Percentiles rank a stretch among this genome's conserved stretches.
Evolutionary conservation across 2,329 filamentous ascomycete genomes (phyloP).

Genomic region (Fusarium gaditjirri): DNA sequence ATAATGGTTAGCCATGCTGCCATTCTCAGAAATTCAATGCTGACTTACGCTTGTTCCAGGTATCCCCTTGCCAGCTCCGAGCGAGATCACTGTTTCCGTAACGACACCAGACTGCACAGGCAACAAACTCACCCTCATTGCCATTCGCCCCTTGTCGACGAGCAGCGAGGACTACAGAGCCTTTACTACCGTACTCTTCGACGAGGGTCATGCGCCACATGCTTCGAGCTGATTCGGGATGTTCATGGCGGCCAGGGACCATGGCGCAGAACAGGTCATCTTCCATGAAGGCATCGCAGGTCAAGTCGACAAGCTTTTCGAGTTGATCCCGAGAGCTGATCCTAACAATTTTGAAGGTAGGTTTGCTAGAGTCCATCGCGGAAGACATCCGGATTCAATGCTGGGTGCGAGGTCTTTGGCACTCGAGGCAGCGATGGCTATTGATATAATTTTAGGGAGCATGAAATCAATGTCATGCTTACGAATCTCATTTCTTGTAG

Average conservation of each 20-base stretch:
- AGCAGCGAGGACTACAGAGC: conserved; percentile 5
- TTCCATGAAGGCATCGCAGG: conserved; percentile 12
- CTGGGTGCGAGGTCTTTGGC: neutral
- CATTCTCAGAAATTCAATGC: fast-evolving
- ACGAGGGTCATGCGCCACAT: conserved; percentile 7
- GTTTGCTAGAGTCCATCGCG: neutral
- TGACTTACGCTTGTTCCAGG: conserved; percentile 14
- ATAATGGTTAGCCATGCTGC: fast-evolving
- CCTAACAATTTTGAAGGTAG: neutral
- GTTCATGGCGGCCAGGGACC: conserved; percentile 1
- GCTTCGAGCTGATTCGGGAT: conserved; percentile 12
- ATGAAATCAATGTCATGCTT: neutral
- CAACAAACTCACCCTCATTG: neutral
- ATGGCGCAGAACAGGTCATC: conserved; percentile 6
- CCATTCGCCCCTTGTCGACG: neutral
- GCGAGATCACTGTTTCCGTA: conserved; percentile 23
- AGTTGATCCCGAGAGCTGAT: conserved; percentile 1
- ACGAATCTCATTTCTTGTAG: neutral
- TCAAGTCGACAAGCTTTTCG: conserved; percentile 4
- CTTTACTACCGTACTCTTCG: conserved; percentile 17
- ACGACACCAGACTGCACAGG: conserved; percentile 23
- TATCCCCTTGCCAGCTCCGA: conserved; percentile 31
- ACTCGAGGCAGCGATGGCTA: neutral
- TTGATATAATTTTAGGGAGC: neutral
- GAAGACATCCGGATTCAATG: no score